Evolutionary conservation across 2,329 filamentous ascomycete species (phyloP).

Genomic region (Fusarium bulbicola): DNA sequence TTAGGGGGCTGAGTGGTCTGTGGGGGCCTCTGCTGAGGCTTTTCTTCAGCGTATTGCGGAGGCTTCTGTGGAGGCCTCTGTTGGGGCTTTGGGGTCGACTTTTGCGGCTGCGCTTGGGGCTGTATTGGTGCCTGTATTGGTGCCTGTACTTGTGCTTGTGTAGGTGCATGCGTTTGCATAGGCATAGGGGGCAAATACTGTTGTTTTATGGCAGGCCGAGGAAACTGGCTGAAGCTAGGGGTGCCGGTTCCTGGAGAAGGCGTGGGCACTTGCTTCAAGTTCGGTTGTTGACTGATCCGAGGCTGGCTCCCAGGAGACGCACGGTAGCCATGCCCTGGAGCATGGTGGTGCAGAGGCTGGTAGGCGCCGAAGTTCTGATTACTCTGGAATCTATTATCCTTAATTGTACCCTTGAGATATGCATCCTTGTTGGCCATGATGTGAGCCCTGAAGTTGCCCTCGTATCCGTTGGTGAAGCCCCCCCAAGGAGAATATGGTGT

Average conservation of each 20-base stretch:
- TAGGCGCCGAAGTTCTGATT: not conserved
- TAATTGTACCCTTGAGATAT: constrained; percentile 40
- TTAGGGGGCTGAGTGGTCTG: constrained; percentile 5
- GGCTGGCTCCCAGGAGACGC: not conserved
- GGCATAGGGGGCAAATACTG: constrained; percentile 24
- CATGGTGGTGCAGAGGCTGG: not conserved
- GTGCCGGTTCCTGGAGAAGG: not conserved
- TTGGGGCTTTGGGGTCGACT: not conserved
- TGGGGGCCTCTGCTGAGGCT: not conserved
- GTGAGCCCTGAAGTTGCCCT: constrained; percentile 60
- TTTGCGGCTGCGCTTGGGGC: not conserved
- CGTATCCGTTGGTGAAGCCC: constrained; percentile 70
- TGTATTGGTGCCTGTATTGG: not conserved
- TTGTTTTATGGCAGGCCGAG: constrained; percentile 35
- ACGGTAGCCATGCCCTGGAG: not conserved
- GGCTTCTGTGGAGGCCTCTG: not conserved
- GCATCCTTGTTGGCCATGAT: constrained; percentile 49
- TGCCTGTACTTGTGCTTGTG: not conserved
- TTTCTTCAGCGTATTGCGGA: not conserved
- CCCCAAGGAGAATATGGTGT: constrained; percentile 67
- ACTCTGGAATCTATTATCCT: not conserved
- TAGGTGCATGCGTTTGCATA: not conserved
- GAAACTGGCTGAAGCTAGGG: constrained; percentile 9
- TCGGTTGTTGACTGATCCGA: constrained; percentile 15
- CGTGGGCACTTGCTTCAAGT: not conserved